These are phyloP conservation scores for Ophiostoma himal-ulmi DNA, from an alignment of 2,329 filamentous ascomycete genomes.

Conservation along the genomic window DNA sequence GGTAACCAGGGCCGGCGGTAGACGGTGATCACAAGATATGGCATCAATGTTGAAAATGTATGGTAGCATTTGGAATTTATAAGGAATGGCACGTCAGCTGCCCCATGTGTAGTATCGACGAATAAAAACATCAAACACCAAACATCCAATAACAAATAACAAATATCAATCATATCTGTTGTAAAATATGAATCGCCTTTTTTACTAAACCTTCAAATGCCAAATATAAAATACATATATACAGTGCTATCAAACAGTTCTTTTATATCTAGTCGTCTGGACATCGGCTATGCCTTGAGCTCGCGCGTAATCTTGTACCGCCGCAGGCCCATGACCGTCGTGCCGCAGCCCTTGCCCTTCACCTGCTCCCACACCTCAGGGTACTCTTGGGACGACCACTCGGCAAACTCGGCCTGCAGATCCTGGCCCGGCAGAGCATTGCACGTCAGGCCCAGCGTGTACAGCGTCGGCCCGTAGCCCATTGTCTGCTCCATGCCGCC, in stretches of 20 bases:
- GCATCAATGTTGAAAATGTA: neutral
- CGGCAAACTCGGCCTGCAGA: constrained; percentile 63
- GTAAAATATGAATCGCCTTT: neutral
- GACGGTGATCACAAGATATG: neutral
- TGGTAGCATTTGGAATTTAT: neutral
- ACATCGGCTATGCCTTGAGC: constrained; percentile 21
- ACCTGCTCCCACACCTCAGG: constrained; percentile 64
- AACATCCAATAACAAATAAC: too few species aligned
- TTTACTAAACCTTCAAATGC: neutral
- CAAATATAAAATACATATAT: constrained; percentile 8
- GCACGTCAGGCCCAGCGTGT: constrained; percentile 67
- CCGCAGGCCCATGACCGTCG: constrained; percentile 41
- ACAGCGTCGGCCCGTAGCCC: constrained; percentile 58
- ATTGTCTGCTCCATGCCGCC: constrained; percentile 60
- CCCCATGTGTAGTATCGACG: neutral
- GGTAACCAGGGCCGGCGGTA: neutral
- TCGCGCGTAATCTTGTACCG: constrained; percentile 47
- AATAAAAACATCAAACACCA: neutral
- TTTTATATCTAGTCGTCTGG: neutral
- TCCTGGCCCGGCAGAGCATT: constrained; percentile 63
- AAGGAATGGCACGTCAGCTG: neutral
- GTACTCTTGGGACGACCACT: constrained; percentile 66
- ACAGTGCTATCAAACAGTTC: constrained; percentile 6
- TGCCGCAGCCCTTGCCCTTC: constrained; percentile 46
- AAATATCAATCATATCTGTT: neutral